phyloP scores from a whole-genome alignment of 2,329 filamentous ascomycete species.

The Gnomoniopsis smithogilvyi region DNA sequence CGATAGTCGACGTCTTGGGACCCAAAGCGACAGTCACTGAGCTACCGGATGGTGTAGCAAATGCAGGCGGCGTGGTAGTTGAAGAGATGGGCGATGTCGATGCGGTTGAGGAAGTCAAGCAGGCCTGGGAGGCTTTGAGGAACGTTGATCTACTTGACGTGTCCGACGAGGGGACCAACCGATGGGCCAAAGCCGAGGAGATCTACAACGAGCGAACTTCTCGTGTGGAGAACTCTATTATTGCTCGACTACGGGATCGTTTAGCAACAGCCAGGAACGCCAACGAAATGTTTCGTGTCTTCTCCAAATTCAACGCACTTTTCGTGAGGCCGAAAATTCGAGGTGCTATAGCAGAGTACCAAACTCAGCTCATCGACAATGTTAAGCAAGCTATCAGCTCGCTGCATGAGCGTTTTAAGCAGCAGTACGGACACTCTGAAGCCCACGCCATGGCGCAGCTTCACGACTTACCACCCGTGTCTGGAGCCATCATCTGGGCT shows the following conservation, averaged over 20 bases:
- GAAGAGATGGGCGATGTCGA: slow-evolving; percentile 98
- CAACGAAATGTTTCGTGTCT: slow-evolving; percentile 99
- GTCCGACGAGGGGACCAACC: slow-evolving; percentile 80
- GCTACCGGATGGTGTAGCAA: slow-evolving; percentile 48
- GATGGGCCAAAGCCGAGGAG: slow-evolving; percentile 92
- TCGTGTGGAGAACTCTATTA: slow-evolving; percentile 97
- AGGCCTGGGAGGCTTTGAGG: slow-evolving; percentile 90
- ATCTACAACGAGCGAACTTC: slow-evolving; percentile 97
- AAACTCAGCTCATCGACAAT: slow-evolving; percentile 95
- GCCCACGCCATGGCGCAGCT: slow-evolving; percentile 98
- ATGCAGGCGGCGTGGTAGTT: slow-evolving; percentile 64
- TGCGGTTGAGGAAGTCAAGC: slow-evolving; percentile 90
- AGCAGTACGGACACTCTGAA: slow-evolving; percentile 97
- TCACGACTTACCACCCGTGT: slow-evolving; percentile 91
- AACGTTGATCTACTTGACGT: slow-evolving; percentile 96
- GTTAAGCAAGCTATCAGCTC: slow-evolving; percentile 94
- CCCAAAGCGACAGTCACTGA: slow-evolving; percentile 61
- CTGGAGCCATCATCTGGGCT: slow-evolving; percentile 96
- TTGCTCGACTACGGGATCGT: slow-evolving; percentile 86
- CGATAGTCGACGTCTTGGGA: slow-evolving; percentile 94
- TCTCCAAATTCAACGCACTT: slow-evolving; percentile 98
- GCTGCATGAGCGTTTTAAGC: slow-evolving; percentile 95
- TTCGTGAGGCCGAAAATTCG: slow-evolving; percentile 99
- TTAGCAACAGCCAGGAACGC: slow-evolving; percentile 94
- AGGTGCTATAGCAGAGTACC: slow-evolving; percentile 95